Base-by-base conservation (phyloP, 2,329 filamentous ascomycete genomes). In the Talaromyces verruculosus region DNA sequence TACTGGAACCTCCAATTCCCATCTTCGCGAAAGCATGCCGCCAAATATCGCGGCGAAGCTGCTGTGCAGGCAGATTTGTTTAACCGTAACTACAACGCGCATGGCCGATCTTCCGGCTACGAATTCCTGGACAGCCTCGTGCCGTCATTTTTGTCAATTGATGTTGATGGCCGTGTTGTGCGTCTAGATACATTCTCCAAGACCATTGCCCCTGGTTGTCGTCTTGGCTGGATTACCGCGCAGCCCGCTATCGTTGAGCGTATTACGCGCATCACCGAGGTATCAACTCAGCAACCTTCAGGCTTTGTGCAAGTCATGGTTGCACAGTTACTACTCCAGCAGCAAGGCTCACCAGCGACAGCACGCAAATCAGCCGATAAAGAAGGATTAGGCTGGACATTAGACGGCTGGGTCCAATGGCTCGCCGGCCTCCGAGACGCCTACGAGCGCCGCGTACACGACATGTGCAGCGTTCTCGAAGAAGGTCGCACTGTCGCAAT, bases 1-100 rank as follows among this genome's bases (percentile, higher is more conserved):
- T 97, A 97, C 81, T 97, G 92, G 91, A 94, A 95, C 77, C 84
- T 98, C 8, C 94, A 97, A 76, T 97, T 87, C 77, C 92, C 92
- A 0, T 91, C 91, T 0, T 89, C 91, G 0, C 85, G 81, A 39
- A 70, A 80, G 8, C 74, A 81, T 62, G 73, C 78, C 25, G 69
- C 74, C 5, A 70, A 72, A 43, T 70, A 73, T 51, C 73, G 74
- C 13, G 73, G 73, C 19, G 64, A 70, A 10, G 63, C 68, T 41
- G 41, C 78, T 72, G 55, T 71, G 71, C 63, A 72, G 66, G 67
- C 49, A 28, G 51, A 66, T n/a, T 22, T 71, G 66, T 74, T 79
- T 72, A 72, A 76, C 67, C 74, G 77, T 61, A 78, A 79, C 65
- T 81, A 78, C 63, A 79, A 77, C 61, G 69, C 72, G 8, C 68